phyloP scores from a whole-genome alignment of 345 rosid species.

The Eucalyptus cloeziana region DNA sequence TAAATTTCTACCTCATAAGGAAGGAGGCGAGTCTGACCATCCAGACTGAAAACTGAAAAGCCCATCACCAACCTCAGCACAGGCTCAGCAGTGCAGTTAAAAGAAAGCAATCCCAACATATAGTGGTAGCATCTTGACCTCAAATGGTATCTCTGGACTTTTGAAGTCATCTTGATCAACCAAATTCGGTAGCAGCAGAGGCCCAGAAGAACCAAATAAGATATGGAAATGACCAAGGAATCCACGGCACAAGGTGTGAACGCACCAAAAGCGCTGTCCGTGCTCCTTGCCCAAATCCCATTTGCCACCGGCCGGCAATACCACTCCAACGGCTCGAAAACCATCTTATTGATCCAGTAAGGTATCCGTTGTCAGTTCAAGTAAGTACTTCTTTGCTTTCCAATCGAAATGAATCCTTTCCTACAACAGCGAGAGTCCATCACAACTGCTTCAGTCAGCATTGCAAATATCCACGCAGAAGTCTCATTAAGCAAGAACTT shows the following conservation, averaged over 20 bases:
- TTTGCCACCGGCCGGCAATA: constrained; percentile 55
- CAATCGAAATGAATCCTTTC: not conserved
- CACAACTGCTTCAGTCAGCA: not conserved
- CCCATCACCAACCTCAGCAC: constrained; percentile 58
- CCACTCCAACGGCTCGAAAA: constrained; percentile 52
- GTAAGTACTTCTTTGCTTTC: not conserved
- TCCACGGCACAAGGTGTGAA: constrained; percentile 72
- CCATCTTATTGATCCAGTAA: constrained; percentile 25
- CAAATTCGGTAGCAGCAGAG: constrained; percentile 62
- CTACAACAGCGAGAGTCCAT: not conserved
- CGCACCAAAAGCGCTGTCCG: constrained; percentile 57
- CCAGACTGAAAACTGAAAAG: constrained; percentile 44
- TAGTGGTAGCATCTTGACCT: constrained; percentile 49
- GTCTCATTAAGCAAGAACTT: not conserved
- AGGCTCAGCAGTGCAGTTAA: constrained; percentile 62
- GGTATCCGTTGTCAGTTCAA: not conserved
- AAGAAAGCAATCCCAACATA: constrained; percentile 46
- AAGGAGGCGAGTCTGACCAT: constrained; percentile 43
- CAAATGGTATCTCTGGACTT: constrained; percentile 48
- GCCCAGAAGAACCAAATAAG: constrained; percentile 57
- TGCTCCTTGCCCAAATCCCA: constrained; percentile 47
- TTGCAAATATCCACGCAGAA: not conserved
- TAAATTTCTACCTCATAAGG: constrained; percentile 62
- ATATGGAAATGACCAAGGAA: constrained; percentile 44
- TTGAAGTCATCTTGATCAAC: constrained; percentile 36